phyloP scores from a whole-genome alignment of 164 flowering plant genomes.

The Vitis labrusca region DNA sequence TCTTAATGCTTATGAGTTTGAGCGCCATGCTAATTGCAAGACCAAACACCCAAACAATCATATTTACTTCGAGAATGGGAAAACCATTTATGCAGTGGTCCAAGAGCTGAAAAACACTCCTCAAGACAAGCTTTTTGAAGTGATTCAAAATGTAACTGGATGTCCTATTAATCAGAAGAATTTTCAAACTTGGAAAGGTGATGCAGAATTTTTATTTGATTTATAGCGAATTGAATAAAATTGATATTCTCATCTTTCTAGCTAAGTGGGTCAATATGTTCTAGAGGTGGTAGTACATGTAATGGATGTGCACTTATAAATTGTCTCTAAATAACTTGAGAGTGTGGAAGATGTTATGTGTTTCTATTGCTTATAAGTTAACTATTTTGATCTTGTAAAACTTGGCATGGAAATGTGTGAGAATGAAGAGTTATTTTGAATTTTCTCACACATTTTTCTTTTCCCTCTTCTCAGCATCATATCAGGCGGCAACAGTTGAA shows the following conservation, averaged over 20 bases:
- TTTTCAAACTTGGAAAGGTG: conserved; percentile 63
- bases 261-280: no score
- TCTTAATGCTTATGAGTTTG: conserved; percentile 67
- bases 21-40: conserved; percentile 67
- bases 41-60: conserved; percentile 70
- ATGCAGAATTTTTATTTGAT: neutral
- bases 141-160: conserved; percentile 49
- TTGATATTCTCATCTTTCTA: no score
- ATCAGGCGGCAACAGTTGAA: conserved; percentile 54
- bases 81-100: conserved; percentile 61
- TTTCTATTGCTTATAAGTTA: no score
- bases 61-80: conserved; percentile 73
- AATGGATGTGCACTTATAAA: no score
- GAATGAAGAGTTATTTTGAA: neutral
- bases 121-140: conserved; percentile 51
- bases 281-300: no score
- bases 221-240: neutral
- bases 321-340: no score
- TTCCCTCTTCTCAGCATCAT: conserved; percentile 41
- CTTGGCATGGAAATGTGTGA: no score
- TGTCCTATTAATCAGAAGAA: conserved; percentile 51
- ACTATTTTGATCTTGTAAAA: no score
- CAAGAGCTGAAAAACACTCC: conserved; percentile 67
- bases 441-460: conserved; percentile 1
- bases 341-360: no score